Base-by-base conservation (phyloP, 176 grass and related monocot species). In the Carex littledalei region DNA sequence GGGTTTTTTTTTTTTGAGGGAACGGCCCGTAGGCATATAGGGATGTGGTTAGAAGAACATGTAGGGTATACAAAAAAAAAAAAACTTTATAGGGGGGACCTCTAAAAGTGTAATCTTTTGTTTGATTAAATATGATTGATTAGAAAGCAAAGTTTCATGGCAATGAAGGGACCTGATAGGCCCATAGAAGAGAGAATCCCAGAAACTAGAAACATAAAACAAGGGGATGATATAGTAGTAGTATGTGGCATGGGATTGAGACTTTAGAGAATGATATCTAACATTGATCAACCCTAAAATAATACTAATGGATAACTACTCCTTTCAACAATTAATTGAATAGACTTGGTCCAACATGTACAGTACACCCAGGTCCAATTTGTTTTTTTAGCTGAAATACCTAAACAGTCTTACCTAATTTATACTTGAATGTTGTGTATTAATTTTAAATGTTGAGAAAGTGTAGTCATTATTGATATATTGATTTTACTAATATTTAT, bases 61-160 rank as follows among this genome's bases (percentile, higher is more conserved):
- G 11, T 67, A 82, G 60, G 61, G 80, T 64, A 82, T 29, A 32
- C 79, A 63, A 20, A 82, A 29, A 53, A 82, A 67, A 5, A 22
- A 65, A 64, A 32, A 66, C 80, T 83, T 67, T 67, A 32, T 83
- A 83, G 80, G 80, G 41, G 62, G 80, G 11, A 83, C 80, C 35
- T 67, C 37, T 54, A 83, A 83, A 83, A 83, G 62, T 67, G 39
- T 83, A 83, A 83, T 67, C 29, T 5, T 67, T 82, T 65, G 41
- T 53, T 67, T 49, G 67, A 67, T 67, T 83, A 83, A 53, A 65
- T 83, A 65, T 83, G 34, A 67, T 83, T 53, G 55, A 67, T 67
- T 47, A 41, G 60, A 66, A 83, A 54, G 61, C 39, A 65, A 65
- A 53, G 45, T 83, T 26, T 54, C 14, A 29, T 8, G 5, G 45